Base-by-base conservation (phyloP, 176 grass and related monocot species). In the Ananas comosus region DNA sequence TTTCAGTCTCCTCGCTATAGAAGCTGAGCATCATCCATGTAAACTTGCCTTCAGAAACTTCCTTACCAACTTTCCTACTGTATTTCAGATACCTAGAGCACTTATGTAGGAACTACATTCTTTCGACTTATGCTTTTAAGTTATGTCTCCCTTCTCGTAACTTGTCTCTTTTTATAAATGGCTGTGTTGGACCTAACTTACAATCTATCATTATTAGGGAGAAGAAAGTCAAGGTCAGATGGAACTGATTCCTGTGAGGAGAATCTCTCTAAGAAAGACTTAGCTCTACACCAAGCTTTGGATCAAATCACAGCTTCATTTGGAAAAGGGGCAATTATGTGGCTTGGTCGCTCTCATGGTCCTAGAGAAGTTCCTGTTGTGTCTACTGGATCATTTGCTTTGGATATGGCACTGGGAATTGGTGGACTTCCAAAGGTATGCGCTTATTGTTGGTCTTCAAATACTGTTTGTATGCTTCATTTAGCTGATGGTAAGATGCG, bases 251-350 rank as follows among this genome's bases (percentile, higher is more conserved):
- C 94, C 7, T 74, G 84, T 49, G 86, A 88, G 64, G 89, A 97
- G 54, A 83, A 79, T 75, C 80, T 92, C 66, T 97, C 94, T 12
- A 90, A 87, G 82, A 92, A 89, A 82, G 94, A 97, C 33, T 65
- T 85, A 27, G 94, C 94, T 72, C 85, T 97, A 64, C 86, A 92
- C 72, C 86, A 97, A 81, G 94, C 94, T 18, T 83, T 97, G 6
- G 94, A 97, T 87, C 94, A 97, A 52, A 93, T 97, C 76, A 86
- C 80, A 77, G 69, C 79, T 58, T 70, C 94, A 9, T 97, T 97
- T 76, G 94, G 94, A 48, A 88, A 97, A 63, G 94, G 94, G 0
- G 82, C 94, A 59, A 97, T 97, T 52, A 97, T 97, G 94, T 97
- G 94, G 89, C 89, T 97, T 85, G 94, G 94, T 33, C 94, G 86